Evolutionary conservation across 139 green algal species (phyloP).

Genomic region (Micractinium sp.): DNA sequence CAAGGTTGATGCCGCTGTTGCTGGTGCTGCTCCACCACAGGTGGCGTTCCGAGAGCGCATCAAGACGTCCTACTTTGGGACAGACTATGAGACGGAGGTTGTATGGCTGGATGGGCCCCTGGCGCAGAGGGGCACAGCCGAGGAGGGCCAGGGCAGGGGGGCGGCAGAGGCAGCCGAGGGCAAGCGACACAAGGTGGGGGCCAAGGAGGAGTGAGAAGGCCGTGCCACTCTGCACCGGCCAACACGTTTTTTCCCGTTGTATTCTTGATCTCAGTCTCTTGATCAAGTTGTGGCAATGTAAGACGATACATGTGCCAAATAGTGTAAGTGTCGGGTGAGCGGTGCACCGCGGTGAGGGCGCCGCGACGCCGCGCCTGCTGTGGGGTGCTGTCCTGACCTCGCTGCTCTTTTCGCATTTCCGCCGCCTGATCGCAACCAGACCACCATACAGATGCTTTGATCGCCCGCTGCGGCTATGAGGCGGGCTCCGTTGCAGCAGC

Average conservation of each 20-base stretch:
- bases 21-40: neutral
- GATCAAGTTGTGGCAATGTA: neutral
- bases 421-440: neutral
- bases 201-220: neutral
- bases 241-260: too few species aligned
- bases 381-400: too few species aligned
- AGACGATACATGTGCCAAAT: too few species aligned
- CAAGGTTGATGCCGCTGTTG: neutral
- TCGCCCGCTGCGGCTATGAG: neutral
- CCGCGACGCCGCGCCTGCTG: too few species aligned
- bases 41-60: conserved; percentile 5
- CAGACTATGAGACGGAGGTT: neutral
- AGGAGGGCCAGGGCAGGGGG: neutral
- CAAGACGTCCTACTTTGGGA: neutral
- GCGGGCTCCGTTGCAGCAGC: neutral
- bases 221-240: neutral
- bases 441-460: neutral
- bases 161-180: neutral
- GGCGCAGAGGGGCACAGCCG: neutral
- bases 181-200: neutral
- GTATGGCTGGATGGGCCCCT: neutral
- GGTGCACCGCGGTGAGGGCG: too few species aligned
- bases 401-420: too few species aligned
- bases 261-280: too few species aligned
- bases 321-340: too few species aligned